Evolutionary conservation across 768 basidiomycete genomes (phyloP), one percentile per base, ranked within the genome.

Genomic region (Russula virescens): DNA sequence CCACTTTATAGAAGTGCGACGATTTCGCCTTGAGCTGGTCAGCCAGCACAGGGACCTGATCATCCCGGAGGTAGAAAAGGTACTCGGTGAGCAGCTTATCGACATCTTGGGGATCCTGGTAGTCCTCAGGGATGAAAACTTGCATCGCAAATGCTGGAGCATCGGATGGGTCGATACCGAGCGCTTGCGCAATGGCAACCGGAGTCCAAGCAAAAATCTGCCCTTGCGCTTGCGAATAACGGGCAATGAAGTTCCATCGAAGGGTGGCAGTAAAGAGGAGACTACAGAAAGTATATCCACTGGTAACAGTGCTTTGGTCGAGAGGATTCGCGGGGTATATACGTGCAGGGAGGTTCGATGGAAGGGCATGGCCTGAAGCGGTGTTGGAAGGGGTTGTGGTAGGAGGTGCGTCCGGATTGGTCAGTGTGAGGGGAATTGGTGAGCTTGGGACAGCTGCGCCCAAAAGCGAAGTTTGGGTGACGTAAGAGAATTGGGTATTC

Each of bases 181-280:
- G 76, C 3, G 85, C 78, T 2, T 70, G 69, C 31, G 76, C 64
- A 56, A 88, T 67, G 59, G 86, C 71, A 0, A 69, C 28, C 1
- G 92, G 91, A 58, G 87, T 75, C 69, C 79, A 87, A 14, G 81
- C 83, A 69, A 98, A 90, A 47, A 98, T 79, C 75, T 98, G 91
- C 52, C 80, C 86, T 2, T 83, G 78, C 0, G 89, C 81, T 58
- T 86, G 77, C 9, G 73, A 62, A 62, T 77, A 84, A 16, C 66
- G 66, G 45, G 85, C 82, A 5, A 94, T 88, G 66, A 85, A 91
- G 0, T 67, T 21, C 93, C 93, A 95, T 60, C 80, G 80, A 62
- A 94, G 75, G 1, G 62, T 68, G 5, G 69, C 50, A 58, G 83
- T 79, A 73, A 92, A 88, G 64, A 91, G 68, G 45, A 95, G 68